phyloP scores from a whole-genome alignment of 2,329 filamentous ascomycete genomes.

The Neonectria faginata region DNA sequence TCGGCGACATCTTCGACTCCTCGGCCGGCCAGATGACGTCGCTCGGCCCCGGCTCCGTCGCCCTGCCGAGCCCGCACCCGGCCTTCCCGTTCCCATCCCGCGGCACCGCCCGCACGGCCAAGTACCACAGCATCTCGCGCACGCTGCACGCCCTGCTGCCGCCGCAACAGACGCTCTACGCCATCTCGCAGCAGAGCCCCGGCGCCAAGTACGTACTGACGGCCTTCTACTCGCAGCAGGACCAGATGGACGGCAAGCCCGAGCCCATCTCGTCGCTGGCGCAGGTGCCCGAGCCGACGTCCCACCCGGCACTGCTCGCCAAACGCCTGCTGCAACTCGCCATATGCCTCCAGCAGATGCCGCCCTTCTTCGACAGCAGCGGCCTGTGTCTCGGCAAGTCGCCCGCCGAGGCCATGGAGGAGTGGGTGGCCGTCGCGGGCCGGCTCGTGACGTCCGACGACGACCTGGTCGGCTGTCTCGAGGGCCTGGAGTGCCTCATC shows the following conservation, averaged over 20 bases:
- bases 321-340: constrained; percentile 60
- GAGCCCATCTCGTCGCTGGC: constrained; percentile 45
- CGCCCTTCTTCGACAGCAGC: constrained; percentile 47
- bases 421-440: constrained; percentile 49
- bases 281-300: constrained; percentile 51
- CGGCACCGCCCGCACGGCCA: constrained; percentile 21
- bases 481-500: constrained; percentile 65
- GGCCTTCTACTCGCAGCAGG: constrained; percentile 44
- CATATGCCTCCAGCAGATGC: constrained; percentile 60
- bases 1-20: constrained; percentile 35
- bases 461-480: constrained; percentile 62
- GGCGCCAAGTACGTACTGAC: constrained; percentile 44
- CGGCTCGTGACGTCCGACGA: constrained; percentile 62
- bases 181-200: constrained; percentile 41
- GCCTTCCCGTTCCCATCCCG: background rate
- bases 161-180: constrained; percentile 36
- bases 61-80: constrained; percentile 15
- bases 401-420: constrained; percentile 38
- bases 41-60: constrained; percentile 19
- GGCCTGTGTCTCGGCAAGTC: constrained; percentile 41
- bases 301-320: constrained; percentile 62
- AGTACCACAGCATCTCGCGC: constrained; percentile 30
- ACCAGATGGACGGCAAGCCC: constrained; percentile 50
- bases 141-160: constrained; percentile 42
- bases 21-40: constrained; percentile 36